A percentile compares a stretch with the other conserved stretches of the same genome.
These are phyloP conservation scores for Angophora floribunda DNA, from an alignment of 345 rosid species.

Conservation along the genomic window DNA sequence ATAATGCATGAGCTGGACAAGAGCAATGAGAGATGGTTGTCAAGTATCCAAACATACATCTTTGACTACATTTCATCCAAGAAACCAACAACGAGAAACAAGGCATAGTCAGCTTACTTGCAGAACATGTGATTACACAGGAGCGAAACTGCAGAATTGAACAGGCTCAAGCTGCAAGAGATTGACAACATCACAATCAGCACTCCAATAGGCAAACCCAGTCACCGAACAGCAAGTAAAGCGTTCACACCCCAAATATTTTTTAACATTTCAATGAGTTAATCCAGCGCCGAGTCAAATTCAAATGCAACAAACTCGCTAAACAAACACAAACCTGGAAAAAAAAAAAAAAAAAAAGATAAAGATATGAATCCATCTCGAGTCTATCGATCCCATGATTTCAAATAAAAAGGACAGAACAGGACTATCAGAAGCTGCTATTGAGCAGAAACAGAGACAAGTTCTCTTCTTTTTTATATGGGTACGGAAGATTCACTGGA, in stretches of 20 bases:
- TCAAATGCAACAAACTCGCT: background rate
- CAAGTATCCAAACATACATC: background rate
- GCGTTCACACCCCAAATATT: slow-evolving; percentile 39
- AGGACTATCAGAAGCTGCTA: background rate
- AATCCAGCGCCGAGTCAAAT: background rate
- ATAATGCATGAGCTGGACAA: slow-evolving; percentile 52
- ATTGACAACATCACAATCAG: background rate
- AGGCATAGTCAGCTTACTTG: slow-evolving; percentile 38
- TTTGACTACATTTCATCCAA: background rate
- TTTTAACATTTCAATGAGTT: too few relatives aligned
- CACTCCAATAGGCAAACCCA: background rate
- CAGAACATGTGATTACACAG: slow-evolving; percentile 86
- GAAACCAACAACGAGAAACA: background rate
- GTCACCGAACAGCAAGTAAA: background rate
- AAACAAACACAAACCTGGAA: background rate
- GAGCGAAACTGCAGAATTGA: slow-evolving; percentile 60
- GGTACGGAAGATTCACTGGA: background rate
- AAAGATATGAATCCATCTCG: background rate
- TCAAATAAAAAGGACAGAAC: background rate
- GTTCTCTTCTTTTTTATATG: background rate
- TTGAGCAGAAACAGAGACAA: background rate
- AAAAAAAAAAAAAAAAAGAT: too few relatives aligned
- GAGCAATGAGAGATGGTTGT: background rate
- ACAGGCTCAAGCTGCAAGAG: slow-evolving; percentile 62
- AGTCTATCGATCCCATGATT: background rate